phyloP scores from a whole-genome alignment of 2,329 filamentous ascomycete species.

The Macrophomina pseudophaseolina region DNA sequence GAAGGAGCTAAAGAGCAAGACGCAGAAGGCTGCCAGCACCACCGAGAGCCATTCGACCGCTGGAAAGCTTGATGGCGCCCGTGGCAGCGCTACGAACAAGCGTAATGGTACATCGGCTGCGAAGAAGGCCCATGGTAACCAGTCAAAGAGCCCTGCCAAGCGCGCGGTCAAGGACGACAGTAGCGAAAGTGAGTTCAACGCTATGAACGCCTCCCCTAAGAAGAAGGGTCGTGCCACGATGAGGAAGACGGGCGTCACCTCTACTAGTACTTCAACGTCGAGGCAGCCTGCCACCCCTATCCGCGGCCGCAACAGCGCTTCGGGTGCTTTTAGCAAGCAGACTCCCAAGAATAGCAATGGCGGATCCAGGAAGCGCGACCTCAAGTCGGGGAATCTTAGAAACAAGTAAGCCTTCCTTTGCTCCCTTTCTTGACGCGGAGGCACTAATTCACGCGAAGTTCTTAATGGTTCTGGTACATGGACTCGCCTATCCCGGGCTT shows the following conservation, averaged over 20 bases:
- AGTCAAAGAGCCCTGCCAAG: neutral
- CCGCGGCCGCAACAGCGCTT: neutral
- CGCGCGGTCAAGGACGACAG: neutral
- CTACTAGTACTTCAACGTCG: neutral
- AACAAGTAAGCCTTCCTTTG: neutral
- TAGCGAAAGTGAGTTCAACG: neutral
- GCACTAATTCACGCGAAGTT: neutral
- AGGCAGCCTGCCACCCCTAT: neutral
- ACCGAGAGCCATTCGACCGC: too few relatives aligned
- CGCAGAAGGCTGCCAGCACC: neutral
- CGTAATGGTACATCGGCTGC: neutral
- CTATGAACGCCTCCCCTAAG: neutral
- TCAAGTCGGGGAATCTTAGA: neutral
- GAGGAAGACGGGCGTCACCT: neutral
- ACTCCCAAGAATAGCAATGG: neutral
- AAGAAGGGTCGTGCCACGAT: neutral
- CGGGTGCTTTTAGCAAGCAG: neutral
- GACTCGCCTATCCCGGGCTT: neutral
- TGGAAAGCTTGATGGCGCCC: neutral
- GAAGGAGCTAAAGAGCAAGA: neutral
- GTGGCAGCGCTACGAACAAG: constrained; percentile 1
- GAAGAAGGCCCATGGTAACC: neutral
- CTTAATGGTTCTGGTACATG: neutral
- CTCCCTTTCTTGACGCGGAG: neutral
- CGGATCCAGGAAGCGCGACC: neutral